phyloP scores from a whole-genome alignment of 202 grass and related monocot species.

The Bolboschoenoplectus hybrid region DNA sequence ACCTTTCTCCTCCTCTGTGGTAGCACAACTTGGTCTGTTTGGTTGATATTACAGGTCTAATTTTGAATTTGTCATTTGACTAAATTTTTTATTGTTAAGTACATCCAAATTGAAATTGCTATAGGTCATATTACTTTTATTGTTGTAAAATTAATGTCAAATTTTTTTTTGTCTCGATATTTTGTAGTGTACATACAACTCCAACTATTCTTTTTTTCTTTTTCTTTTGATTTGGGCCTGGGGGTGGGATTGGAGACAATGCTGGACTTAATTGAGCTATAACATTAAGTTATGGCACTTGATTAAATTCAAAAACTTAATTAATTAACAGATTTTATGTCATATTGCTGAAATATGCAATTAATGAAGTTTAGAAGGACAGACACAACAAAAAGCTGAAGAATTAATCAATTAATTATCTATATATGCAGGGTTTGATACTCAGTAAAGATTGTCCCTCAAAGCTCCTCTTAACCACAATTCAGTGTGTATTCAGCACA shows the following conservation, averaged over 20 bases:
- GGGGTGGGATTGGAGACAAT: too few relatives aligned
- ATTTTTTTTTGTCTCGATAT: too few relatives aligned
- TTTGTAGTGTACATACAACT: too few relatives aligned
- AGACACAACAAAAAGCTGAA: background rate
- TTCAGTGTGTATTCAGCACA: slow-evolving; percentile 70
- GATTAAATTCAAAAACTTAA: too few relatives aligned
- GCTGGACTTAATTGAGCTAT: too few relatives aligned
- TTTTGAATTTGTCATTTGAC: background rate
- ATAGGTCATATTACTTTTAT: background rate
- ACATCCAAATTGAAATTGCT: background rate
- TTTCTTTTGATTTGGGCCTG: too few relatives aligned
- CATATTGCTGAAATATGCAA: background rate
- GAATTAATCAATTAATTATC: background rate
- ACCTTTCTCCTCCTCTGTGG: slow-evolving; percentile 60
- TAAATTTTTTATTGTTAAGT: background rate
- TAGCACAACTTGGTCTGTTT: slow-evolving; percentile 57
- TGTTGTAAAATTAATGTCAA: too few relatives aligned
- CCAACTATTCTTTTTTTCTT: too few relatives aligned
- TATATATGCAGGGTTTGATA: slow-evolving; percentile 48
- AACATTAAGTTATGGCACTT: too few relatives aligned
- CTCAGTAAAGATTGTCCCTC: slow-evolving; percentile 58
- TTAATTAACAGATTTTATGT: background rate
- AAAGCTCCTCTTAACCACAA: slow-evolving; percentile 69
- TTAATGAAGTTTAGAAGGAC: background rate
- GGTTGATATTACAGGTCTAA: slow-evolving; percentile 61